Base-by-base conservation (phyloP, 108 stramenopile genomes). In the Cyclostephanos invisitatus region DNA sequence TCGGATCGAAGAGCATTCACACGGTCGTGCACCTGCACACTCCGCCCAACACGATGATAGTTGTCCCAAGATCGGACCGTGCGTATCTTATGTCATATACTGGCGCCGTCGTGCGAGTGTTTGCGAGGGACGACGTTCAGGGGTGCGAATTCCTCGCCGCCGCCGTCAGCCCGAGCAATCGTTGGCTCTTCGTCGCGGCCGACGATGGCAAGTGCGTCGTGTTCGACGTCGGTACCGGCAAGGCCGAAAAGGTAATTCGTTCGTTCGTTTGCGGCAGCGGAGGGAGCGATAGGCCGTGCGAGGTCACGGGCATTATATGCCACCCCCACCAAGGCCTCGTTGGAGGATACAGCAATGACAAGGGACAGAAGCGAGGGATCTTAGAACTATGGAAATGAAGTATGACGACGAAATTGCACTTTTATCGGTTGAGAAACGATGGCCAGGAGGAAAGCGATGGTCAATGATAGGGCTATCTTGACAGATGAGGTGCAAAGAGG, bases 321-420 rank as follows among this genome's bases (percentile, higher is more conserved):
- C 93, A 94, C 70, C 93, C 93, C 55, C 78, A 78, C 60, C 81
- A 84, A 51, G 83, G 85, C 8, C 78, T 91, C 24, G 28, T 94
- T 32, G 87, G 77, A 40, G 87, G 89, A 10, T 94, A 78, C 79
- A 87, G 86, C 72, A 90, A 87, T 72, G 87, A 90, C 77, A 92
- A 90, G 80, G 69, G 73, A 5, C 89, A 86, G 67, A 91, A 88
- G 71, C 79, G 86, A 54, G 93, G 93, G 22, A 56, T 83, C 11
- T 67, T 92, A 57, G 80, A 87, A 32, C 60, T 93, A 20, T 93
- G 89, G 89, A 93, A 93, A 67, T 93, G 71, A 82, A 32, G 0
- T 18, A 32, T 32, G 32, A 32, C 4, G 32, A 32, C 32, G 32
- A 32, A 32, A 32, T 32, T 4, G 32, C 32, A 32, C 4, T 32